Percentiles rank a stretch among this genome's conserved stretches.
phyloP scores from a whole-genome alignment of 2,329 filamentous ascomycete genomes.

The Penicillium vulpinum region DNA sequence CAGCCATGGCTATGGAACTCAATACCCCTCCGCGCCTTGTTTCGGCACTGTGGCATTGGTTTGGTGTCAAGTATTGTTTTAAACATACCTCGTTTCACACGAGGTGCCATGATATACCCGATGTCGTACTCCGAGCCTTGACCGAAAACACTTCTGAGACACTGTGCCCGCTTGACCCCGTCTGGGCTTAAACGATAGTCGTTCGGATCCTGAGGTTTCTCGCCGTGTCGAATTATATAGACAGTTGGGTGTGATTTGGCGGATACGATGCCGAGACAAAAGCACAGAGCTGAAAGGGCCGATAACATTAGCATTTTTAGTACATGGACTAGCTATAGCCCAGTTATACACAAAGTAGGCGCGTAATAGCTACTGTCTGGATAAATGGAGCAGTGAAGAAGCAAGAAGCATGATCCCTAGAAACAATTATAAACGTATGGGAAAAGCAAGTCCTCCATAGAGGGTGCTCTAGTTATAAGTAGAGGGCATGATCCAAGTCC shows the following conservation, averaged over 20 bases:
- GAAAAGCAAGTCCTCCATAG: background rate
- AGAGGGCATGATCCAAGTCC: background rate
- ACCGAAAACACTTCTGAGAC: conserved; percentile 30
- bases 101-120: conserved; percentile 31
- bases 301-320: conserved; percentile 4
- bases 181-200: conserved; percentile 28
- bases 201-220: conserved; percentile 26
- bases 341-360: background rate
- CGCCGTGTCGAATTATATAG: conserved; percentile 35
- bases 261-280: background rate
- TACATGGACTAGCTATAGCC: background rate
- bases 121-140: conserved; percentile 27
- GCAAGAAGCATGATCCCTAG: too few species aligned
- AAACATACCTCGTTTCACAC: conserved; percentile 24
- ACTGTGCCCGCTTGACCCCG: conserved; percentile 29
- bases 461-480: background rate
- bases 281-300: background rate
- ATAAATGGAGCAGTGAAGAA: background rate
- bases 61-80: background rate
- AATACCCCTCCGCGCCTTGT: background rate
- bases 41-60: background rate
- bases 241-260: conserved; percentile 23
- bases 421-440: too few species aligned
- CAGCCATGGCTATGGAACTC: background rate
- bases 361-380: background rate